A percentile compares a stretch with the other conserved stretches of the same genome.
Conservation (phyloP, 2,329 filamentous ascomycete species). For the Waltergamsia citrina region DNA sequence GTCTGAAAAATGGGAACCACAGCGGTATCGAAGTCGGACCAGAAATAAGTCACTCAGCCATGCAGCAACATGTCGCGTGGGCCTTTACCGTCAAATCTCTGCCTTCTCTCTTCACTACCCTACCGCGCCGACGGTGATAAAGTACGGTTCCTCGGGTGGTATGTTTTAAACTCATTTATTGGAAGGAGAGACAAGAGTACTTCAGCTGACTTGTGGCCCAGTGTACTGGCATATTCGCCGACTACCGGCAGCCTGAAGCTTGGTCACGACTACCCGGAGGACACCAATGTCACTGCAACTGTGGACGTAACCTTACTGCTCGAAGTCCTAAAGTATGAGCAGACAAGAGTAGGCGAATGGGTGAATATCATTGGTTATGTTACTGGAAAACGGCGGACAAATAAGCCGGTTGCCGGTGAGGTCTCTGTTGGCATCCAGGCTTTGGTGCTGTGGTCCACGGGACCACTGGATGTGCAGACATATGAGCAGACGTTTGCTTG, state of each 20-base stretch:
- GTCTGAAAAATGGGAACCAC: no score
- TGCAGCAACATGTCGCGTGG: slow-evolving; percentile 39
- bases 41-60: background rate
- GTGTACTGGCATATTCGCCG: slow-evolving; percentile 41
- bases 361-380: slow-evolving; percentile 83
- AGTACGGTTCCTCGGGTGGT: slow-evolving; percentile 90
- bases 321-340: slow-evolving; percentile 49
- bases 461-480: slow-evolving; percentile 57
- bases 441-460: slow-evolving; percentile 68
- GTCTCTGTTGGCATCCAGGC: slow-evolving; percentile 53
- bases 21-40: no score
- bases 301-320: slow-evolving; percentile 69
- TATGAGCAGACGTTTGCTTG: slow-evolving; percentile 57
- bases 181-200: background rate
- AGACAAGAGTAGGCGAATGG: slow-evolving; percentile 71
- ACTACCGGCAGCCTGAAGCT: slow-evolving; percentile 54
- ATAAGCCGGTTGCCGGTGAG: background rate
- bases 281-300: slow-evolving; percentile 34
- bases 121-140: slow-evolving; percentile 53
- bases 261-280: slow-evolving; percentile 53
- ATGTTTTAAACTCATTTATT: slow-evolving; percentile 22
- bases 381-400: slow-evolving; percentile 12
- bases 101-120: slow-evolving; percentile 54
- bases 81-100: slow-evolving; percentile 54
- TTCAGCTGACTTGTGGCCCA: slow-evolving; percentile 12